Conservation (phyloP, 164 flowering plant genomes). For the Sedum album region DNA sequence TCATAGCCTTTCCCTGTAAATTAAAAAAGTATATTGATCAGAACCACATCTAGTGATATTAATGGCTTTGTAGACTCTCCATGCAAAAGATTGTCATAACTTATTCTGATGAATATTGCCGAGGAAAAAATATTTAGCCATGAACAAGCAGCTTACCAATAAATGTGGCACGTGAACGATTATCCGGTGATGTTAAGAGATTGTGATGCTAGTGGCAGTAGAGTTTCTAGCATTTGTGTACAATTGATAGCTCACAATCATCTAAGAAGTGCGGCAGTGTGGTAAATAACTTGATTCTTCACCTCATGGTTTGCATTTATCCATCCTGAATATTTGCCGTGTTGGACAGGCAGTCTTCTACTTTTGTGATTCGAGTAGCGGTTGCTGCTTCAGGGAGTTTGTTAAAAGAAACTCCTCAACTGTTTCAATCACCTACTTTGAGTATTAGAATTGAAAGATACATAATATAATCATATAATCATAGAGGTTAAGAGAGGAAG, state of each 20-base stretch:
- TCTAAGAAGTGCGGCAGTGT: background rate
- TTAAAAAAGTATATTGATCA: too few species aligned
- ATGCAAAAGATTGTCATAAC: too few species aligned
- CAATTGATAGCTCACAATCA: background rate
- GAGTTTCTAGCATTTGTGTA: background rate
- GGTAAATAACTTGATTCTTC: background rate
- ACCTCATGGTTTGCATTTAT: background rate
- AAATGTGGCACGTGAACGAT: too few species aligned
- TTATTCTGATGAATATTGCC: too few species aligned
- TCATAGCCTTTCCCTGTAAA: too few species aligned
- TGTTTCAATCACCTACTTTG: background rate
- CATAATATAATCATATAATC: background rate
- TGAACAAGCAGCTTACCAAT: too few species aligned
- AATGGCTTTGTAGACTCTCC: too few species aligned
- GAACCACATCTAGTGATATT: too few species aligned
- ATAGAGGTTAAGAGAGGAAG: background rate
- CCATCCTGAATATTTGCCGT: background rate
- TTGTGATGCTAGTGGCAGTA: background rate
- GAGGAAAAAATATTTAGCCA: too few species aligned
- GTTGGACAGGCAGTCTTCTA: background rate
- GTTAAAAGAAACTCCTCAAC: background rate
- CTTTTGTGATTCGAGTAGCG: background rate
- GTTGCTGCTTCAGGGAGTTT: background rate
- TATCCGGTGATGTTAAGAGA: background rate
- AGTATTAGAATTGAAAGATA: background rate